Evolutionary conservation across 1,139 yeast species (phyloP), one percentile per base, ranked within the genome.

Genomic region (Lodderomyces margitis): DNA sequence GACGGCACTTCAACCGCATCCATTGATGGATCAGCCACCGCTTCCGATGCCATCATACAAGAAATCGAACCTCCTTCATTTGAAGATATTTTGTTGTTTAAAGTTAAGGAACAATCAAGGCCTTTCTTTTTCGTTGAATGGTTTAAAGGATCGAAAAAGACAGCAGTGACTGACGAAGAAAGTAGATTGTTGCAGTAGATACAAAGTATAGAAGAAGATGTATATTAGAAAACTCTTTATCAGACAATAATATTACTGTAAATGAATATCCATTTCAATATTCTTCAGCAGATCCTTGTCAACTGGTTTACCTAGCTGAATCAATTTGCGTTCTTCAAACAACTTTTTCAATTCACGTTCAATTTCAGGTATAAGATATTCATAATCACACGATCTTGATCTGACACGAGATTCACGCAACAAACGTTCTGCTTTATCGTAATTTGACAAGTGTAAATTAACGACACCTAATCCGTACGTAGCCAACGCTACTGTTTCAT

Each of bases 391-490:
- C 11, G 81, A 81, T 51, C 75, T 75, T 1, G 95, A 89, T 47
- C 89, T 67, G 14, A 83, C 74, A 36, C 89, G 71, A 0, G 95
- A 80, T 57, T 85, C 92, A 16, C 85, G 68, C 36, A 89, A 66
- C 24, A 78, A 64, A 28, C 81, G 69, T 49, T 78, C 80, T 0
- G 96, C 89, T 47, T 72, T 67, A 19, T 71, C 73, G 44, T 72
- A 68, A 17, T 81, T 65, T 1, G 80, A 74, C 31, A 68, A 55
- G 55, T 87, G 89, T 15, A 86, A 62, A 38, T 80, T 74, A 12
- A 87, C 74, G 4, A 89, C 95, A 0, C 96, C 98, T 33, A 87
- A 68, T 0, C 96, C 95, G 56, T 87, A 91, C 0, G 88, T 81
- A 0, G 96, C 80, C 55, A 88, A 68, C 0, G 95, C 95, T 24